Conservation (phyloP, 768 basidiomycete species). For the Psilocybe cyanescens region DNA sequence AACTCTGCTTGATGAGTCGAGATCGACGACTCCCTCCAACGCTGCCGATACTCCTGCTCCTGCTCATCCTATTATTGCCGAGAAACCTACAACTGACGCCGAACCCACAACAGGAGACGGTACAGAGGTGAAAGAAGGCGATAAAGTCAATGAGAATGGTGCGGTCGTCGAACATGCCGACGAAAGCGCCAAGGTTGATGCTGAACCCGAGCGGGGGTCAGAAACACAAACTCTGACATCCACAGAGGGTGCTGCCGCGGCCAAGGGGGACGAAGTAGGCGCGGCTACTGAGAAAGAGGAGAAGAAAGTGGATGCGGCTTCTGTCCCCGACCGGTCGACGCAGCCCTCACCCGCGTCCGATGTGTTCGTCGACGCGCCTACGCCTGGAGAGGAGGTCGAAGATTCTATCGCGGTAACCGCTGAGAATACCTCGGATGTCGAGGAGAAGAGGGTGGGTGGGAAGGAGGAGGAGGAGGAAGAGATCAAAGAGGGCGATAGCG, state of each 20-base stretch:
- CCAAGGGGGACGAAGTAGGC: background rate
- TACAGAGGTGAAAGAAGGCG: background rate
- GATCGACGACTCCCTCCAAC: slow-evolving; percentile 31
- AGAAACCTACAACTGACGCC: slow-evolving; percentile 7
- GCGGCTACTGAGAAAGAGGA: slow-evolving; percentile 6
- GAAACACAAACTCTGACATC: slow-evolving; percentile 8
- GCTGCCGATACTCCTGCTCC: background rate
- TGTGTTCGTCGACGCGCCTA: slow-evolving; percentile 23
- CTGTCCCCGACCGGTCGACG: slow-evolving; percentile 4
- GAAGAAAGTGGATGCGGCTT: background rate
- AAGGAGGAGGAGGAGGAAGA: slow-evolving; percentile 1
- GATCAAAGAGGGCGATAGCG: slow-evolving; percentile 11
- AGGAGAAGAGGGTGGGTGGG: background rate
- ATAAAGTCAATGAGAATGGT: background rate
- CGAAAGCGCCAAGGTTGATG: background rate
- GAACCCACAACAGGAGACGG: slow-evolving; percentile 1
- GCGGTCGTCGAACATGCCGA: background rate
- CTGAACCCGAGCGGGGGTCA: background rate
- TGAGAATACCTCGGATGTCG: background rate
- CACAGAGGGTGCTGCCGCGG: slow-evolving; percentile 9
- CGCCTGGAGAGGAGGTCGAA: background rate
- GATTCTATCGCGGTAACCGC: background rate
- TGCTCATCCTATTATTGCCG: slow-evolving; percentile 13
- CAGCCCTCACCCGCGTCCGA: slow-evolving; percentile 13
- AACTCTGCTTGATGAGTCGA: slow-evolving; percentile 29